Percentiles rank a stretch among this genome's conserved stretches.
Evolutionary conservation across 2,329 filamentous ascomycete species (phyloP).

Genomic region (Botrytis elliptica): DNA sequence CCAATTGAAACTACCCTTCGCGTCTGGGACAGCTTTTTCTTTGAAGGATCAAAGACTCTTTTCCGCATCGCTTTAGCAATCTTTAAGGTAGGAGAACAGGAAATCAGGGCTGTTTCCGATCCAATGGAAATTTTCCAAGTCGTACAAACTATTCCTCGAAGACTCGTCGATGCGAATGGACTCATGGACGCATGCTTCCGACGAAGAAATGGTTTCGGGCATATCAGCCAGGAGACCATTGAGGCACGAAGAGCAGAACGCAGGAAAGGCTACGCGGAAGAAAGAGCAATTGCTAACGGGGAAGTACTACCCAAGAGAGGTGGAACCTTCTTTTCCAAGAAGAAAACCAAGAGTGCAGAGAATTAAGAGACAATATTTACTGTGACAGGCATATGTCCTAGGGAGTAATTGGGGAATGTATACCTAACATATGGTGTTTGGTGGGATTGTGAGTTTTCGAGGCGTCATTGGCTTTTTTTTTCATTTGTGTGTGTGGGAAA

Average conservation of each 20-base stretch:
- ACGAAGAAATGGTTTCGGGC: constrained; percentile 74
- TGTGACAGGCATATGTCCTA: constrained; percentile 2
- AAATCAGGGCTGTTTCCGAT: constrained; percentile 77
- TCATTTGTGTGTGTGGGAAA: constrained; percentile 12
- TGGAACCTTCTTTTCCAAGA: constrained; percentile 21
- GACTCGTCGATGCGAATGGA: constrained; percentile 75
- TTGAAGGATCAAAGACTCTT: constrained; percentile 89
- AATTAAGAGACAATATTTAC: not conserved
- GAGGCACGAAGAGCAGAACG: constrained; percentile 73
- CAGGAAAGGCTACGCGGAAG: constrained; percentile 46
- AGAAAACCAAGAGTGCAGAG: constrained; percentile 9
- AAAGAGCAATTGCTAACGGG: constrained; percentile 34
- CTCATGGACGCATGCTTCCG: constrained; percentile 83
- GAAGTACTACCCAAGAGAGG: constrained; percentile 13
- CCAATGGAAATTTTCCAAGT: constrained; percentile 96
- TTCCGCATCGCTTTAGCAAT: constrained; percentile 89
- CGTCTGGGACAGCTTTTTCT: constrained; percentile 95
- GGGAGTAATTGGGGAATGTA: constrained; percentile 10
- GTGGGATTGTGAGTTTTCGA: not conserved
- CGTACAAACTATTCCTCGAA: constrained; percentile 81
- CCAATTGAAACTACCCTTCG: constrained; percentile 89
- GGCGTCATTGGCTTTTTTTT: constrained; percentile 6
- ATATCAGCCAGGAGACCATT: constrained; percentile 77
- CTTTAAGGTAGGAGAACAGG: constrained; percentile 81
- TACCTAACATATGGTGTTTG: constrained; percentile 15